Base-by-base conservation (phyloP, 1,284 basidiomycete genomes). In the Testicularia cyperi region DNA sequence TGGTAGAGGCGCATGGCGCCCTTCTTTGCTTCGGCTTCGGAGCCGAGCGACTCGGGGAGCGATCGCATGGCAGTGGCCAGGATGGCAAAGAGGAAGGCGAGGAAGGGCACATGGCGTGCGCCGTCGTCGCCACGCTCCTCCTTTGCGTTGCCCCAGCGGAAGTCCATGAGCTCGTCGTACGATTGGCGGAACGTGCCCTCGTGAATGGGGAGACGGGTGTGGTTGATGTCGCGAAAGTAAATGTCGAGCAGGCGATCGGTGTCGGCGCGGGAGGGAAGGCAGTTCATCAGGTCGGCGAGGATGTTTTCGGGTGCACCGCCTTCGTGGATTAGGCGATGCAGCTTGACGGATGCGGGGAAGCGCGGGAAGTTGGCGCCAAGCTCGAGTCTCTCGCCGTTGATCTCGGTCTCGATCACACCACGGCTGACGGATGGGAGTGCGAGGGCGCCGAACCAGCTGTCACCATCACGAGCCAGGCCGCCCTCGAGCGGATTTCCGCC, bases 131-230 rank as follows among this genome's bases (percentile, higher is more conserved):
- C 63, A 18, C 54, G 42, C 47, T 65, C 55, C 23, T 66, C 58
- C 29, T 51, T 47, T 9, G 58, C 53, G 19, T 60, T 57, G 37
- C 66, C 68, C 64, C 66, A 69, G 16, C 65, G 53, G 48, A 72
- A 74, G 15, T 84, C 80, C 70, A 86, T 87, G 33, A 95, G 81
- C 21, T 89, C 86, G 31, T 85, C 82, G 75, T 92, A 95, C 0
- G 88, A 84, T 24, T 82, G 71, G 38, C 90, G 83, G 77, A 95
- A 95, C 44, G 89, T 86, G 36, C 83, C 82, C 62, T 94, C 91
- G 34, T 89, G 90, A 23, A 95, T 83, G 22, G 91, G 91, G 77
- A 94, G 92, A 28, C 91, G 84, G n/a, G 90, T 90, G 83, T 88
- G 90, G 74, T 95, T 95, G 77, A 92, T 91, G 66, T 73, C 70